Evolutionary conservation across 371 early-diverging fungal species (phyloP), one percentile per base, ranked within the genome.

Genomic region (Mortierella sp.): DNA sequence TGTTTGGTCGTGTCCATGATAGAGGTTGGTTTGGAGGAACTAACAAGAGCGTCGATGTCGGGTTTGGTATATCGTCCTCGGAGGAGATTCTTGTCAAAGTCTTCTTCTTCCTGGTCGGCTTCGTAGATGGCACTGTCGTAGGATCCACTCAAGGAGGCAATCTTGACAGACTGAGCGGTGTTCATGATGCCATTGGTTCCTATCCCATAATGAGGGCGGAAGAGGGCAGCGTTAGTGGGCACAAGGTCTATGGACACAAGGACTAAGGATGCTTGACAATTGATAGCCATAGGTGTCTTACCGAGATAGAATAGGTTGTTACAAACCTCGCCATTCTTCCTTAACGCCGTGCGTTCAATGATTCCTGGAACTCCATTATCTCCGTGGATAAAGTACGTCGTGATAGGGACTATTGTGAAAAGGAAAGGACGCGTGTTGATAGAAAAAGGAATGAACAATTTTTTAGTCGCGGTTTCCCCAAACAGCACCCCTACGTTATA

Each of bases 361-460:
- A 68, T 64, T 9, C 69, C 80, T 0, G 95, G 94, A 23, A 93
- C 73, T 21, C 81, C 78, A 28, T 78, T 79, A 31, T 83, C 75
- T 21, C 94, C 95, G 23, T 80, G 79, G 39, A 92, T 88, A 57
- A 93, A 89, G 67, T 94, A 95, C 0, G 95, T 90, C 43, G 88
- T 86, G 5, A 93, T 68, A 0, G 95, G 94, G 12, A 94, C 93
- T 88, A 70, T 6, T 37, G 34, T 15, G 31, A 24, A 31, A n/a
- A n/a, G n/a, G n/a, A n/a, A n/a, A n/a, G n/a, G n/a, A n/a, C n/a
- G n/a, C n/a, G n/a, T n/a, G 34, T 14, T 11, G 37, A 37, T n/a
- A 11, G 30, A 12, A 26, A 14, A 37, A 52, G 28, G 17, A 48
- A 51, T 7, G 49, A 27, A 23, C 31, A 34, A 34, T n/a, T n/a